phyloP scores from a whole-genome alignment of 2,329 filamentous ascomycete genomes.

The Cadophora luteo-olivacea region DNA sequence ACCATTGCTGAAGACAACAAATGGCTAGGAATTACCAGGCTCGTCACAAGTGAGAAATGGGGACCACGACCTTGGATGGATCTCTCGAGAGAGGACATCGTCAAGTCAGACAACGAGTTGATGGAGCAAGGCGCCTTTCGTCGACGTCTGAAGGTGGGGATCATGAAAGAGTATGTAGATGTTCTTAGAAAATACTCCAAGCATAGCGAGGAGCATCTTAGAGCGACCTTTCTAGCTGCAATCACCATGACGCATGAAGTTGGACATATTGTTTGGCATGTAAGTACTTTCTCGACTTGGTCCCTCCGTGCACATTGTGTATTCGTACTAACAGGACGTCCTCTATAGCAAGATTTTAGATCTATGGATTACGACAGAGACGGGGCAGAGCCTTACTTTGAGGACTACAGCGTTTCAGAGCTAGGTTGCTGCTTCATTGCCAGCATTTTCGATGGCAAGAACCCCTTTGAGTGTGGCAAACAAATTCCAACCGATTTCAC shows the following conservation, averaged over 20 bases:
- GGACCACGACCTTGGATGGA: constrained; percentile 19
- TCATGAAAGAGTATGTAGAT: constrained; percentile 37
- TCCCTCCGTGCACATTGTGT: neutral
- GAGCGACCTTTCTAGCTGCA: constrained; percentile 37
- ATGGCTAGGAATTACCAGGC: constrained; percentile 27
- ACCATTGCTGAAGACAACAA: constrained; percentile 27
- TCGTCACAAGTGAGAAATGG: constrained; percentile 19
- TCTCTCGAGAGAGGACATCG: constrained; percentile 15
- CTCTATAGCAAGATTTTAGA: constrained; percentile 31
- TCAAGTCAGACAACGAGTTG: constrained; percentile 24
- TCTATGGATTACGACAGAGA: constrained; percentile 25
- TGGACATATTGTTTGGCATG: constrained; percentile 37
- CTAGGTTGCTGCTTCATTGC: constrained; percentile 35
- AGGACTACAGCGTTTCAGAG: constrained; percentile 30
- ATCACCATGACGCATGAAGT: constrained; percentile 41
- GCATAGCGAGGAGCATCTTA: constrained; percentile 33
- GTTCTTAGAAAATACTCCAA: constrained; percentile 25
- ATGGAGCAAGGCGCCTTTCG: constrained; percentile 18
- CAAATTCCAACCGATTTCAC: constrained; percentile 21
- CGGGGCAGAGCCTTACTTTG: constrained; percentile 35
- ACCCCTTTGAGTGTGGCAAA: constrained; percentile 24
- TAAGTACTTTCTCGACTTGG: neutral
- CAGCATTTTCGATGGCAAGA: constrained; percentile 37
- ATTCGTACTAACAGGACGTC: neutral
- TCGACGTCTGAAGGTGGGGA: constrained; percentile 35